These are phyloP conservation scores for Trichoderma atrobrunneum DNA, from an alignment of 2,329 filamentous ascomycete species.

Conservation along the genomic window DNA sequence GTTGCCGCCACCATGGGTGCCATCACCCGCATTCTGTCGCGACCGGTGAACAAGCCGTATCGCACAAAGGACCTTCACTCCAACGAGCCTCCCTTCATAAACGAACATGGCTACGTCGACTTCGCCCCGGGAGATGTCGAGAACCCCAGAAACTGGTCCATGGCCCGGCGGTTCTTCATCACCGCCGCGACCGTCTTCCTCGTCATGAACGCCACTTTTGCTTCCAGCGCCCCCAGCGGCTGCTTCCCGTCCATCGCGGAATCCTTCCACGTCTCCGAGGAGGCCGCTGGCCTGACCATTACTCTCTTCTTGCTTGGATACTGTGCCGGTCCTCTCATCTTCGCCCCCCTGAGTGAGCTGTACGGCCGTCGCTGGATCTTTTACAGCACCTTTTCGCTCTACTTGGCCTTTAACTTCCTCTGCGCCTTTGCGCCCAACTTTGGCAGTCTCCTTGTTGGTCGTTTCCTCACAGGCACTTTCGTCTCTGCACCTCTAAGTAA, in stretches of 20 bases:
- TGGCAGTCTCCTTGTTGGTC: constrained; percentile 49
- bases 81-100: constrained; percentile 39
- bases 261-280: constrained; percentile 45
- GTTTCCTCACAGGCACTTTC: constrained; percentile 55
- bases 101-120: constrained; percentile 49
- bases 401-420: constrained; percentile 51
- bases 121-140: constrained; percentile 51
- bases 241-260: constrained; percentile 32
- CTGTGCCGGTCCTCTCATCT: constrained; percentile 56
- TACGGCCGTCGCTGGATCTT: constrained; percentile 55
- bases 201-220: constrained; percentile 55
- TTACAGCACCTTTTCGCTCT: constrained; percentile 47
- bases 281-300: constrained; percentile 49
- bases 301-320: constrained; percentile 56
- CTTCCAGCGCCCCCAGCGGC: constrained; percentile 36
- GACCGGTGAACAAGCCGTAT: constrained; percentile 52
- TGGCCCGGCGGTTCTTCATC: constrained; percentile 38
- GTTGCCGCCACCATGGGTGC: neutral
- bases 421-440: constrained; percentile 57
- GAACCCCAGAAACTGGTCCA: constrained; percentile 49
- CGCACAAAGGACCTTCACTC: constrained; percentile 34
- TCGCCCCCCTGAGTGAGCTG: constrained; percentile 57
- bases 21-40: constrained; percentile 43
- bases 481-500: constrained; percentile 50
- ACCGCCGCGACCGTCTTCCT: constrained; percentile 44